These are phyloP conservation scores for Lunasporangiospora selenospora DNA, from an alignment of 192 early-diverging fungal species.

Conservation along the genomic window DNA sequence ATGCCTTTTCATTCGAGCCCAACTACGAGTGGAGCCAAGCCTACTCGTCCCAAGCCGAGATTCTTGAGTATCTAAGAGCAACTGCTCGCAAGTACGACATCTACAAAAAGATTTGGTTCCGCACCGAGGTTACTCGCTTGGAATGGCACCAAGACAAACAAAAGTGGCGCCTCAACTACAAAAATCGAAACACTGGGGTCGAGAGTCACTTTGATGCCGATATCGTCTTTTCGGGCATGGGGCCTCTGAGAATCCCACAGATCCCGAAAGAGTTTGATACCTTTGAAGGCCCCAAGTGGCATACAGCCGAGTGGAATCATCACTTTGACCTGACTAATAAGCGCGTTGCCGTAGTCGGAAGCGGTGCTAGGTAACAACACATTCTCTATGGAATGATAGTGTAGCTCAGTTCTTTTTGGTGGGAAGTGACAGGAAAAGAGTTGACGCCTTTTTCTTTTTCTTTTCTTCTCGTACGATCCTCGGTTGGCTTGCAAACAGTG, in stretches of 20 bases:
- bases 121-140: conserved; percentile 42
- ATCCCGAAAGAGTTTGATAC: conserved; percentile 51
- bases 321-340: conserved; percentile 28
- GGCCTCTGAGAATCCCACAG: conserved; percentile 51
- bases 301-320: conserved; percentile 44
- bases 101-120: conserved; percentile 46
- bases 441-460: too few relatives aligned
- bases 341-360: conserved; percentile 25
- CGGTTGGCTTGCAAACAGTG: conserved; percentile 3
- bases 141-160: conserved; percentile 41
- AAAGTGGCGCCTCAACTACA: conserved; percentile 37
- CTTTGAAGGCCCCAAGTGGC: conserved; percentile 40
- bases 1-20: conserved; percentile 48
- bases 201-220: conserved; percentile 9
- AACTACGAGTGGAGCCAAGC: conserved; percentile 51
- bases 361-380: conserved; percentile 33
- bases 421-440: too few relatives aligned
- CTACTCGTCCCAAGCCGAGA: conserved; percentile 47
- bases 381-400: background rate
- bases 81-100: conserved; percentile 45
- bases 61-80: conserved; percentile 46
- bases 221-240: conserved; percentile 51
- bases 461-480: background rate
- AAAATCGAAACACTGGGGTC: conserved; percentile 15
- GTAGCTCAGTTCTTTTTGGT: background rate